A percentile compares a stretch with the other conserved stretches of the same genome.
Conservation (phyloP, 2,329 filamentous ascomycete genomes). For the Sclerotinia borealis region DNA sequence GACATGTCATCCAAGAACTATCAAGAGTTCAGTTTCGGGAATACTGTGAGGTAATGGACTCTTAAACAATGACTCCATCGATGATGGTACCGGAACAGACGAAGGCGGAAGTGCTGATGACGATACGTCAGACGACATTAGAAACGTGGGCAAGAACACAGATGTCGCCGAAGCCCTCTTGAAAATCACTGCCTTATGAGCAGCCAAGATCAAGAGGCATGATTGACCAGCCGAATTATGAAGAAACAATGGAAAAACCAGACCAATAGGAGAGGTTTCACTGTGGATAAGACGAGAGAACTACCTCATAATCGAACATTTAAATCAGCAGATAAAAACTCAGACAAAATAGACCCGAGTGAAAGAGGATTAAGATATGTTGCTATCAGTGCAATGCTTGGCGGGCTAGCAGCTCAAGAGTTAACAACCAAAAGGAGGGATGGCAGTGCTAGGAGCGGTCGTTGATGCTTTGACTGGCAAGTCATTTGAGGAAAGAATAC, state of each 20-base stretch:
- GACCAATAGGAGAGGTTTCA: not conserved
- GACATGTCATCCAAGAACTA: not conserved
- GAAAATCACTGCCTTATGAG: not conserved
- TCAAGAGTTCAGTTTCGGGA: not conserved
- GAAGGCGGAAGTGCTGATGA: not conserved
- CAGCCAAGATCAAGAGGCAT: not conserved
- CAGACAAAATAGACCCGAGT: not conserved
- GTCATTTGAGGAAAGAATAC: not conserved
- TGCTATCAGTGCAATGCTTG: constrained; percentile 1
- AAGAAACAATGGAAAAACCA: not conserved
- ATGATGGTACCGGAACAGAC: not conserved
- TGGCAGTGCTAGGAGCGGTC: not conserved
- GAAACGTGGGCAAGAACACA: not conserved
- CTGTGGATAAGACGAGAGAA: not conserved
- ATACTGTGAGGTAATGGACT: not conserved
- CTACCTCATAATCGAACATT: not conserved
- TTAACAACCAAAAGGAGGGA: not conserved
- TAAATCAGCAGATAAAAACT: not conserved
- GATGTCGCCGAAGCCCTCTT: too few species aligned
- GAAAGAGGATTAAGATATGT: not conserved
- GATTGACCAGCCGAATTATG: not conserved
- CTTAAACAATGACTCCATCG: not conserved
- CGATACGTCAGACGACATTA: not conserved
- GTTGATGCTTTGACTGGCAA: not conserved
- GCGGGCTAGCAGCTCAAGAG: not conserved